Conservation (phyloP, 2,329 filamentous ascomycete genomes). For the Penicillium sp. region DNA sequence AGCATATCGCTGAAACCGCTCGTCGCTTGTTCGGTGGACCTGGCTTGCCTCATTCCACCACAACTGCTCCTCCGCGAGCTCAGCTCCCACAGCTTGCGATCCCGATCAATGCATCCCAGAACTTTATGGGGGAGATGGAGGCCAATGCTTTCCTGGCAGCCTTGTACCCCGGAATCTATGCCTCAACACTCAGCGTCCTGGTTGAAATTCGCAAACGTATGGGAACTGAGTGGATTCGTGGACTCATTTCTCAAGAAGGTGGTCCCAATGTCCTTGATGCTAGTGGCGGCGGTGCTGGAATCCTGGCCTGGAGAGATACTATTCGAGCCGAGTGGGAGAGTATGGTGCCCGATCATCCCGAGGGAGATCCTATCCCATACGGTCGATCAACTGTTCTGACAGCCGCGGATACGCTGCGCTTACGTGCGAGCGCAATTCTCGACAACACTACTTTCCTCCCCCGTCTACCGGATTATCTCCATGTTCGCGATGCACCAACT, state of each 20-base stretch:
- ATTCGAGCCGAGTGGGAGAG: slow-evolving; percentile 77
- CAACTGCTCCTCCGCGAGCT: slow-evolving; percentile 58
- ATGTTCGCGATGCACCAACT: slow-evolving; percentile 56
- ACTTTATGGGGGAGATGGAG: slow-evolving; percentile 60
- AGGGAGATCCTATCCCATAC: slow-evolving; percentile 42
- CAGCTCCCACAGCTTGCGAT: slow-evolving; percentile 57
- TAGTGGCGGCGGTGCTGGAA: slow-evolving; percentile 60
- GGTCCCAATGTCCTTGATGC: slow-evolving; percentile 61
- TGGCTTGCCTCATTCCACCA: slow-evolving; percentile 72
- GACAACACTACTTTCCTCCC: slow-evolving; percentile 91
- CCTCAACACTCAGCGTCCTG: slow-evolving; percentile 55
- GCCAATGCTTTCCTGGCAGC: slow-evolving; percentile 59
- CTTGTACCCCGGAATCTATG: slow-evolving; percentile 62
- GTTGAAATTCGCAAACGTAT: slow-evolving; percentile 61
- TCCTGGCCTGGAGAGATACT: slow-evolving; percentile 67
- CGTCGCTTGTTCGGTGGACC: slow-evolving; percentile 72
- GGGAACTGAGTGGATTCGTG: slow-evolving; percentile 58
- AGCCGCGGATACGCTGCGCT: slow-evolving; percentile 70
- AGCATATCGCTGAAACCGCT: slow-evolving; percentile 71
- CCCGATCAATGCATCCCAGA: slow-evolving; percentile 55
- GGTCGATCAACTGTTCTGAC: slow-evolving; percentile 80
- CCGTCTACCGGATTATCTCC: slow-evolving; percentile 81
- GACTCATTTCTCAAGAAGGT: slow-evolving; percentile 54
- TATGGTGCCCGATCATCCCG: slow-evolving; percentile 50
- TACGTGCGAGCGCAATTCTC: slow-evolving; percentile 72